Base-by-base conservation (phyloP, 805 yeast species). In the Danielia oregonensis region DNA sequence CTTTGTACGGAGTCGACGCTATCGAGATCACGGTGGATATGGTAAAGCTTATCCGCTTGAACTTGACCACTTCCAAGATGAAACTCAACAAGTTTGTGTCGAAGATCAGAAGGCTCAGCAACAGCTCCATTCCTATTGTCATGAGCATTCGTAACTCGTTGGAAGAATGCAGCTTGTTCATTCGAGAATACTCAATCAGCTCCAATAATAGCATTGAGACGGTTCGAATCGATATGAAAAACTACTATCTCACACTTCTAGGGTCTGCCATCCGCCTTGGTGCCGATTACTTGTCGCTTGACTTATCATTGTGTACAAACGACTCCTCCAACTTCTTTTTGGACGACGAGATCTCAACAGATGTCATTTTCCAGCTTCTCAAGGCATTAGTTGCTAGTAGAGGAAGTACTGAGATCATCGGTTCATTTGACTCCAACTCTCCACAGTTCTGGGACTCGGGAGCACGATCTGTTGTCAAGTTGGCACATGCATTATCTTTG, bases 11-110 rank as follows among this genome's bases (percentile, higher is more conserved):
- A 2, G 32, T 35, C 17, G 49, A 45, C 29, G 24, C 40, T 12
- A 28, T 45, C 10, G 45, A 45, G 13, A 15, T 45, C 7, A 27
- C 24, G 13, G 26, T 45, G 11, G 40, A 39, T 33, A 26, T 42
- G 15, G 26, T 34, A 6, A 27, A 31, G 6, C 18, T 44, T n/a
- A 37, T 44, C 9, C 21, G 23, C 8, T 23, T 11, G 4, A 27
- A 37, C 17, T 17, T 25, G 10, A 21, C 29, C 4, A 12, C 37
- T 4, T 22, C 35, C 11, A 26, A 31, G 16, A 24, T 38, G 24
- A 30, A 31, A 17, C 21, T 44, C 12, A 31, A 30, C 13, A 36
- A 37, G 21, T 28, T 35, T 17, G 18, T 45, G 12, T 35, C 44
- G 3, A 29, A 28, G 17, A 11, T 45, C 8, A 26, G 44, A 22